A percentile compares a stretch with the other conserved stretches of the same genome.
These are phyloP conservation scores for Curvularia hawaiiensis DNA, from an alignment of 2,329 filamentous ascomycete species.

Conservation along the genomic window DNA sequence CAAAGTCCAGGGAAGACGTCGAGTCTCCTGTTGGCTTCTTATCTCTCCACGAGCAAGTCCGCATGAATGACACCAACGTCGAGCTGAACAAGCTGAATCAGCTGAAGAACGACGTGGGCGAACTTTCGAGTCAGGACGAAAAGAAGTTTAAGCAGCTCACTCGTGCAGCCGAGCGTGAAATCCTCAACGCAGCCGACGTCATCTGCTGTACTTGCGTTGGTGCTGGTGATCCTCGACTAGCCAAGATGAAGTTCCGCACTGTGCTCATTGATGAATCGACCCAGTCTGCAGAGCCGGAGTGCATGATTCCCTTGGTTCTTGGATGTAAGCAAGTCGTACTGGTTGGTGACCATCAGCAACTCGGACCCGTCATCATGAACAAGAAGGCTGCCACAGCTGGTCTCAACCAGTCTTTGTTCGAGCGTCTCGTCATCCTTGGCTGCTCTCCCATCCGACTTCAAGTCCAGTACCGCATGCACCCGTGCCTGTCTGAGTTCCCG, in stretches of 20 bases:
- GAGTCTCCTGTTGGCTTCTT: slow-evolving; percentile 98
- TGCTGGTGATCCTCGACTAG: slow-evolving; percentile 90
- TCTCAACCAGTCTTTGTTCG: slow-evolving; percentile 97
- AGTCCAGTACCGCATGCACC: slow-evolving; percentile 99
- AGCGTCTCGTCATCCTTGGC: slow-evolving; percentile 90
- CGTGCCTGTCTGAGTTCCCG: slow-evolving; percentile 93
- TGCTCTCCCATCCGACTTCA: slow-evolving; percentile 91
- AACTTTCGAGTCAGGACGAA: slow-evolving; percentile 93
- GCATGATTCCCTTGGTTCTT: slow-evolving; percentile 96
- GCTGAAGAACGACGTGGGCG: slow-evolving; percentile 88
- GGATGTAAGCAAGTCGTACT: slow-evolving; percentile 99
- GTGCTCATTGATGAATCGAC: slow-evolving; percentile 98
- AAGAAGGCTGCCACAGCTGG: slow-evolving; percentile 99
- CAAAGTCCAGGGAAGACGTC: slow-evolving; percentile 97
- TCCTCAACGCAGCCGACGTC: slow-evolving; percentile 92
- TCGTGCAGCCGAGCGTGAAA: slow-evolving; percentile 91
- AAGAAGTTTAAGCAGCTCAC: slow-evolving; percentile 98
- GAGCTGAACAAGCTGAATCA: slow-evolving; percentile 92
- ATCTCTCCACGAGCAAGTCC: slow-evolving; percentile 94
- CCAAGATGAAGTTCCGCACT: slow-evolving; percentile 98
- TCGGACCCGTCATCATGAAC: slow-evolving; percentile 99
- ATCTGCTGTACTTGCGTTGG: slow-evolving; percentile 99
- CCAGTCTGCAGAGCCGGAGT: slow-evolving; percentile 96
- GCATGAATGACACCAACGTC: slow-evolving; percentile 94
- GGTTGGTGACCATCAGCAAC: slow-evolving; percentile 96